These are phyloP conservation scores for Fimicolochytrium jonesii DNA, from an alignment of 192 early-diverging fungal genomes.

Conservation along the genomic window DNA sequence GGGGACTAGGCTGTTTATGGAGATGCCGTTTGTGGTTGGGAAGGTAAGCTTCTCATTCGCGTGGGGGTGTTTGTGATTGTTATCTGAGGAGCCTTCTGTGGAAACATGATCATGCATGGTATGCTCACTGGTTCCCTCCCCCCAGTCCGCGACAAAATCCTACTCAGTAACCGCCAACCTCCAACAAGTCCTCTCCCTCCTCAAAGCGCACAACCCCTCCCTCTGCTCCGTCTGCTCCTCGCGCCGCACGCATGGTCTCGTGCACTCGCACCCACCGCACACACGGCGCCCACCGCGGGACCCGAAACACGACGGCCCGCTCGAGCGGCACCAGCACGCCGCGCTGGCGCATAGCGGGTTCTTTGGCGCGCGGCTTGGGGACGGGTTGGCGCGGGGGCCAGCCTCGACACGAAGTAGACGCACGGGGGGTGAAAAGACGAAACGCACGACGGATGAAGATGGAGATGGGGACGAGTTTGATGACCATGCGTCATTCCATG, in stretches of 20 bases:
- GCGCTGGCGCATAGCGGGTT: too few species aligned
- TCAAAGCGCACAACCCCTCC: constrained; percentile 53
- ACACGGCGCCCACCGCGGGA: too few species aligned
- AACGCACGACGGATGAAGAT: constrained; percentile 5
- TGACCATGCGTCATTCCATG: constrained; percentile 23
- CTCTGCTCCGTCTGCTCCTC: constrained; percentile 55
- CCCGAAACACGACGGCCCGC: too few species aligned
- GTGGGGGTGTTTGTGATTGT: too few species aligned
- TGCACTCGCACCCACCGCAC: too few species aligned
- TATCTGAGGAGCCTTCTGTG: background rate
- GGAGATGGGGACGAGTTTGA: background rate
- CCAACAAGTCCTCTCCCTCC: constrained; percentile 52
- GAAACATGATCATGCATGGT: constrained; percentile 3
- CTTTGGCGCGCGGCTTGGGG: too few species aligned
- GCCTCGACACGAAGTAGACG: too few species aligned
- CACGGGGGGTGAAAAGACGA: background rate
- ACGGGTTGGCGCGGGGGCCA: background rate
- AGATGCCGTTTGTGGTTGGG: constrained; percentile 58
- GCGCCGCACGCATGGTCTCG: too few species aligned
- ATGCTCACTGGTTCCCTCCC: background rate
- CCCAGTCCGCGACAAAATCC: constrained; percentile 47
- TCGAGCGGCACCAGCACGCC: too few species aligned
- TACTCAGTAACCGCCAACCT: constrained; percentile 59
- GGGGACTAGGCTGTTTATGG: constrained; percentile 18
- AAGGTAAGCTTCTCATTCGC: constrained; percentile 42